Percentiles rank a stretch among this genome's conserved stretches.
phyloP scores from a whole-genome alignment of 1,284 basidiomycete genomes.

The Sphaerobolus stellatus region DNA sequence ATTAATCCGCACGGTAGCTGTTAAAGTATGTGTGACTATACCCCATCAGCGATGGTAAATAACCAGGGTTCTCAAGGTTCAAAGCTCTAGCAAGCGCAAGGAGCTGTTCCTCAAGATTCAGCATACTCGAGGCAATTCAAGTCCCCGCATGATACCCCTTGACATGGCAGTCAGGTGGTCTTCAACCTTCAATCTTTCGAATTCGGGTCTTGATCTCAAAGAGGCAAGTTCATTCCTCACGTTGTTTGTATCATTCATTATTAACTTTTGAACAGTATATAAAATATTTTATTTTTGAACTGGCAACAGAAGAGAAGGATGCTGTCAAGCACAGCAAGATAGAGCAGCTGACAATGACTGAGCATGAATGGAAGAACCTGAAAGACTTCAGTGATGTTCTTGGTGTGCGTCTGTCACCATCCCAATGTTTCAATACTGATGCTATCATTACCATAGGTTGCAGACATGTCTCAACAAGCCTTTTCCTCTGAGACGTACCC shows the following conservation, averaged over 20 bases:
- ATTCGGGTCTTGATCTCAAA: not conserved
- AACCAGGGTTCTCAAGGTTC: conserved; percentile 4
- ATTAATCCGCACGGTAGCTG: conserved; percentile 10
- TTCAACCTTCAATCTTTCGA: conserved; percentile 13
- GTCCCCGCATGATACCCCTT: conserved; percentile 4
- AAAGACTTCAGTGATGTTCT: not conserved
- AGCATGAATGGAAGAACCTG: not conserved
- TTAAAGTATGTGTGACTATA: conserved; percentile 5
- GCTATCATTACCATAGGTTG: conserved; percentile 11
- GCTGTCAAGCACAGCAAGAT: not conserved
- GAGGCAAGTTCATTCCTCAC: conserved; percentile 10
- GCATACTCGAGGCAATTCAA: not conserved
- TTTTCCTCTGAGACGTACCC: conserved; percentile 22
- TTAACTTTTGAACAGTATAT: not conserved
- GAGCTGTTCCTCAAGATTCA: conserved; percentile 9
- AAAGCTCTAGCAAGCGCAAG: conserved; percentile 9
- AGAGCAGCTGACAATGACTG: not conserved
- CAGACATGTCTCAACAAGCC: conserved; percentile 27
- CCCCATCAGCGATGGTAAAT: not conserved
- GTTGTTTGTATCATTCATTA: not conserved
- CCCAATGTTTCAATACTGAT: too few relatives aligned
- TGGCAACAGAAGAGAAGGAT: not conserved
- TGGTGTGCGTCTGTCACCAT: not conserved
- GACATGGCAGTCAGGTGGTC: conserved; percentile 19
- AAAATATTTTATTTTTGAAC: conserved; percentile 2